Percentiles rank a stretch among this genome's conserved stretches.
phyloP scores from a whole-genome alignment of 2,329 filamentous ascomycete species.

The Cladobotryum mycophilum region DNA sequence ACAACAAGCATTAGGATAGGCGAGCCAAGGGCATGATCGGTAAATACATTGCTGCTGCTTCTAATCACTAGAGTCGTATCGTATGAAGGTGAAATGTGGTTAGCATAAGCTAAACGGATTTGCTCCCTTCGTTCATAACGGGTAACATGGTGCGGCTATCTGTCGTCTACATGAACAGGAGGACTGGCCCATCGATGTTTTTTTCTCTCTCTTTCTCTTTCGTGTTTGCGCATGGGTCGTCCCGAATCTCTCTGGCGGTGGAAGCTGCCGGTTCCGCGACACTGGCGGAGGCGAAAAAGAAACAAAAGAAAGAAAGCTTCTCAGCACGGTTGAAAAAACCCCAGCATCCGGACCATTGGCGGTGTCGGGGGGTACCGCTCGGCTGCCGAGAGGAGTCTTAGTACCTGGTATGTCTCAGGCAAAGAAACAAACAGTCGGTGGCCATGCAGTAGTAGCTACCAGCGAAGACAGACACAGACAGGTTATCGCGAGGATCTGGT shows the following conservation, averaged over 20 bases:
- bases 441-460: conserved; percentile 3
- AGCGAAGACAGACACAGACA: no score
- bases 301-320: conserved; percentile 3
- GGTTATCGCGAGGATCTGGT: conserved; percentile 1
- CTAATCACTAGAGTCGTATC: no score
- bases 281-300: conserved; percentile 1
- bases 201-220: not conserved
- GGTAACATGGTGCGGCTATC: conserved; percentile 2
- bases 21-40: no score
- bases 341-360: conserved; percentile 9
- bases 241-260: conserved; percentile 13
- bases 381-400: conserved; percentile 2
- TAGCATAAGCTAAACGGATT: no score
- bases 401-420: not conserved
- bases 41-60: no score
- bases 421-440: conserved; percentile 8
- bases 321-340: conserved; percentile 5
- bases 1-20: no score
- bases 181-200: not conserved
- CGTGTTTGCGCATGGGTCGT: conserved; percentile 10
- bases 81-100: no score
- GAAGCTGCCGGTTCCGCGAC: conserved; percentile 15
- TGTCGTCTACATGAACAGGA: conserved; percentile 4
- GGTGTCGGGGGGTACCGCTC: conserved; percentile 6
- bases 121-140: no score